phyloP scores from a whole-genome alignment of 768 basidiomycete genomes.

The Xerocomellus chrysenteron region DNA sequence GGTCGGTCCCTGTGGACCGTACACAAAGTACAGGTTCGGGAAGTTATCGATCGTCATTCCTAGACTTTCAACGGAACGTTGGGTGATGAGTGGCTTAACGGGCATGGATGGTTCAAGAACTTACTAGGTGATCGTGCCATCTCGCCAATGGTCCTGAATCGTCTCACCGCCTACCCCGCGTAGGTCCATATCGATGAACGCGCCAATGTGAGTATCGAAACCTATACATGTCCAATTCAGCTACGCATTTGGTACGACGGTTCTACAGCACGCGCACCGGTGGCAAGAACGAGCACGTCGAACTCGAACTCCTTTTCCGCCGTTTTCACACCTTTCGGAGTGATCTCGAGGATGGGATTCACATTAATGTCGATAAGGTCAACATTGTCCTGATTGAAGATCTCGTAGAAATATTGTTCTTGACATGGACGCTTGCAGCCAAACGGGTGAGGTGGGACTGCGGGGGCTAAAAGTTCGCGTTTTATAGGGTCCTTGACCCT shows the following conservation, averaged over 20 bases:
- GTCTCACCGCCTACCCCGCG: slow-evolving; percentile 8
- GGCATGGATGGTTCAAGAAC: background rate
- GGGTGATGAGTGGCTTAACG: no score
- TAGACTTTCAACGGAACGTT: background rate
- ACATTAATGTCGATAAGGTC: slow-evolving; percentile 5
- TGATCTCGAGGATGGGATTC: slow-evolving; percentile 6
- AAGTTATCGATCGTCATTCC: slow-evolving; percentile 17
- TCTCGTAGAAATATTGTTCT: slow-evolving; percentile 11
- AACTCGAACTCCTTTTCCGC: slow-evolving; percentile 1
- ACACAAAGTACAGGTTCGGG: slow-evolving; percentile 14
- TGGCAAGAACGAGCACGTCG: slow-evolving; percentile 8
- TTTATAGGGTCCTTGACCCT: slow-evolving; percentile 3
- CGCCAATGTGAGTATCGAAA: slow-evolving; percentile 4
- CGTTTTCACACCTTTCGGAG: slow-evolving; percentile 4
- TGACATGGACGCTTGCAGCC: slow-evolving; percentile 6
- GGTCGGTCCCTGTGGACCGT: slow-evolving; percentile 16
- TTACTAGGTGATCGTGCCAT: slow-evolving; percentile 16
- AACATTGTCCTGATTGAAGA: slow-evolving; percentile 10
- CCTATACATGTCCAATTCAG: background rate
- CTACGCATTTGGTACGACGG: no score
- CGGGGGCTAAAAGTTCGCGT: background rate
- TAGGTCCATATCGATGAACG: slow-evolving; percentile 8
- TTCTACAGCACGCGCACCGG: background rate
- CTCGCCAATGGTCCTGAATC: slow-evolving; percentile 16
- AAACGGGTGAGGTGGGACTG: slow-evolving; percentile 6